Evolutionary conservation across 306 rosid genomes (phyloP).

Genomic region (Pyrus pyrifolia): DNA sequence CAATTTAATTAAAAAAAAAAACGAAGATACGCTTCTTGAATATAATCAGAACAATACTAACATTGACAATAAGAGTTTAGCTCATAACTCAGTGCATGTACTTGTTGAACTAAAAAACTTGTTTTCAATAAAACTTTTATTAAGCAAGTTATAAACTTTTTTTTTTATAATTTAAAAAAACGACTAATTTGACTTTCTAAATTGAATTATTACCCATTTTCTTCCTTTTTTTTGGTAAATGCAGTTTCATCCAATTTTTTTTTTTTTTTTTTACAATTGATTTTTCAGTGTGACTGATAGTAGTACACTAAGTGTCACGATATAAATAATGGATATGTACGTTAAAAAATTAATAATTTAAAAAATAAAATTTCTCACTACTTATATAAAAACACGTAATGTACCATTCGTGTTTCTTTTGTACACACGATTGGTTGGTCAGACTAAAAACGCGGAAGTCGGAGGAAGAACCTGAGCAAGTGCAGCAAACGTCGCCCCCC

Average conservation of each 20-base stretch:
- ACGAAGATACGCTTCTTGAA: neutral
- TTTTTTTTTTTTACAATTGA: too few relatives aligned
- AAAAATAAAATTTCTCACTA: too few relatives aligned
- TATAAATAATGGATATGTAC: rapidly evolving
- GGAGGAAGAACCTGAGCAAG: neutral
- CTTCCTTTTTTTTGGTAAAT: neutral
- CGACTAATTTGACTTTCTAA: neutral
- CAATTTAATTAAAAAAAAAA: too few relatives aligned
- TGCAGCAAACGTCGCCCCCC: neutral
- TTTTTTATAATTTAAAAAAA: too few relatives aligned
- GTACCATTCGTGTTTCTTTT: rapidly evolving
- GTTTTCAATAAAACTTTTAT: too few relatives aligned
- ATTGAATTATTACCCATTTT: neutral
- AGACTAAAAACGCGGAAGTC: neutral
- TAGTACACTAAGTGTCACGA: rapidly evolving
- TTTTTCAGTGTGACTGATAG: rapidly evolving
- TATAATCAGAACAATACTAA: neutral
- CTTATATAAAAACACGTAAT: too few relatives aligned
- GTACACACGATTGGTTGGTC: neutral
- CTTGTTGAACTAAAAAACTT: too few relatives aligned
- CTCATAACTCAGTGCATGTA: too few relatives aligned
- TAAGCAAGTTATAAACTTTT: too few relatives aligned
- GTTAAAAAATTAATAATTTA: too few relatives aligned
- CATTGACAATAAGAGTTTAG: too few relatives aligned
- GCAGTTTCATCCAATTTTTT: too few relatives aligned